Percentiles rank a stretch among this genome's conserved stretches.
Evolutionary conservation across 306 rosid species (phyloP).

Genomic region (Cucurbita maxima): DNA sequence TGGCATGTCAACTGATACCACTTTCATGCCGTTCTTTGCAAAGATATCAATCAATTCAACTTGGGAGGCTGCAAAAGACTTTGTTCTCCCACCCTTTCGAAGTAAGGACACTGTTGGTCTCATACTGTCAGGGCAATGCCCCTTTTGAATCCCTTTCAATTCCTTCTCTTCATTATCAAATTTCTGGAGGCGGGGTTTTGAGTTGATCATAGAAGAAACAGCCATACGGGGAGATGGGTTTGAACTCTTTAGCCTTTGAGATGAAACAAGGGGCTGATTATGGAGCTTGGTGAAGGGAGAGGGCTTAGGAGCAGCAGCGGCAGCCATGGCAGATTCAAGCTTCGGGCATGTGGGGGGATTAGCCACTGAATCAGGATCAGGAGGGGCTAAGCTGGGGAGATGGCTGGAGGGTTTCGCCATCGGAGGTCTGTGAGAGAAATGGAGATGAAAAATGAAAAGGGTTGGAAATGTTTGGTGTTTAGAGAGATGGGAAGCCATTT

Average conservation of each 20-base stretch:
- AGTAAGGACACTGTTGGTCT: conserved; percentile 29
- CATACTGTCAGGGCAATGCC: conserved; percentile 4
- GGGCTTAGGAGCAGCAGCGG: background rate
- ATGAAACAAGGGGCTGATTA: background rate
- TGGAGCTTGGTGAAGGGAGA: background rate
- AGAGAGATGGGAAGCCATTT: background rate
- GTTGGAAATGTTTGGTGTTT: background rate
- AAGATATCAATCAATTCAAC: conserved; percentile 49
- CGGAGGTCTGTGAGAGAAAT: background rate
- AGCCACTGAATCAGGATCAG: background rate
- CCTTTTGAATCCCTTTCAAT: background rate
- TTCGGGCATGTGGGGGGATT: background rate
- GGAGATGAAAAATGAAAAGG: background rate
- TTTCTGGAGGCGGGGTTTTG: conserved; percentile 8
- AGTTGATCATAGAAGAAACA: conserved; percentile 30
- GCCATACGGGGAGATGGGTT: conserved; percentile 19
- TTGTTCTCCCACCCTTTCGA: conserved; percentile 38
- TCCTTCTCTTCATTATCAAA: conserved; percentile 11
- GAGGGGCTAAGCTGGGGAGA: background rate
- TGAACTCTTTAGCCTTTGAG: conserved; percentile 11
- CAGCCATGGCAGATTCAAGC: background rate
- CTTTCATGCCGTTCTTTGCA: conserved; percentile 59
- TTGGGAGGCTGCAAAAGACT: conserved; percentile 39
- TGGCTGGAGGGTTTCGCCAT: conserved; percentile 3
- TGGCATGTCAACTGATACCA: conserved; percentile 86